phyloP scores from a whole-genome alignment of 179 eudicot genomes.

The Beta corolliflora region DNA sequence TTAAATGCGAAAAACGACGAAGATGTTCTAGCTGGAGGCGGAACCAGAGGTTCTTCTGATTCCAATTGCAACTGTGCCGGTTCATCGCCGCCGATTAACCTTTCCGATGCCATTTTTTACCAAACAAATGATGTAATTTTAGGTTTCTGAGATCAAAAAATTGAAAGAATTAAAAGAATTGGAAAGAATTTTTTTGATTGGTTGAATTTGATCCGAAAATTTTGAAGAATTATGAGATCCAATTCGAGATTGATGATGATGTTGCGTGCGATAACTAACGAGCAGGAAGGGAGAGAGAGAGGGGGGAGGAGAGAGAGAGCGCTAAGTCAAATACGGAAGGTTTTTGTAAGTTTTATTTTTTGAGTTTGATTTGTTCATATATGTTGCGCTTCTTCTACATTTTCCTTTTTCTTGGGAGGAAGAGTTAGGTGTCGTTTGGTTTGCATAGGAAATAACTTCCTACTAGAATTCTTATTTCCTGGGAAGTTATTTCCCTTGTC shows the following conservation, averaged over 20 bases:
- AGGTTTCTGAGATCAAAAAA: neutral
- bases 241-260: neutral
- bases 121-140: neutral
- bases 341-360: neutral
- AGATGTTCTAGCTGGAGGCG: slow-evolving; percentile 32
- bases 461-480: too few relatives aligned
- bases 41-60: slow-evolving; percentile 37
- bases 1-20: slow-evolving; percentile 57
- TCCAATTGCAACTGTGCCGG: slow-evolving; percentile 62
- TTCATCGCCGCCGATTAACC: slow-evolving; percentile 49
- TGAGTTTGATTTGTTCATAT: too few relatives aligned
- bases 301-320: neutral
- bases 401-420: too few relatives aligned
- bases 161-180: neutral
- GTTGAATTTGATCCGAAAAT: slow-evolving; percentile 23
- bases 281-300: neutral
- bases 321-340: slow-evolving; percentile 34
- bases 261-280: slow-evolving; percentile 34
- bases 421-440: too few relatives aligned
- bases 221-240: slow-evolving; percentile 27
- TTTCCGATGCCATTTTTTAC: slow-evolving; percentile 53
- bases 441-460: too few relatives aligned
- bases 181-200: neutral
- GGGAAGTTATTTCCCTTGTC: too few relatives aligned
- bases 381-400: too few relatives aligned